Percentiles rank a stretch among this genome's conserved stretches.
Evolutionary conservation across 73 alveolate genomes (phyloP).

Genomic region (Paramecium caudatum): DNA sequence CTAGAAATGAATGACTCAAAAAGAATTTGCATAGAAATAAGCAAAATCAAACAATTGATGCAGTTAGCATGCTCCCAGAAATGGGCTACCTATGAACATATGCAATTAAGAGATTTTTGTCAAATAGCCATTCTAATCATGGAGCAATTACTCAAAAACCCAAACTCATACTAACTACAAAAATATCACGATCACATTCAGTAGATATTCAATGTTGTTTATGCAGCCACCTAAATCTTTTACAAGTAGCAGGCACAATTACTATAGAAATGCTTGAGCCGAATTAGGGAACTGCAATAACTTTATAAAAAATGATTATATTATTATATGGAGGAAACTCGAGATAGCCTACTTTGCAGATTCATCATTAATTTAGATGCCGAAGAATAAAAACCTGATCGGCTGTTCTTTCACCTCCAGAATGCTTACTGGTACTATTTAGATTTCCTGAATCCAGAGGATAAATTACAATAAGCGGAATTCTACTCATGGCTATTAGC

Average conservation of each 20-base stretch:
- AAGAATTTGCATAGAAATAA: conserved; percentile 4
- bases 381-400: conserved; percentile 40
- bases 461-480: conserved; percentile 13
- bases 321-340: not conserved
- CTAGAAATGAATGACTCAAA: not conserved
- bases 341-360: conserved; percentile 57
- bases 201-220: conserved; percentile 7
- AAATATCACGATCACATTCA: not conserved
- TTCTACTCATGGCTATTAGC: conserved; percentile 6
- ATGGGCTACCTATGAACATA: not conserved
- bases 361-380: conserved; percentile 15
- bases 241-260: not conserved
- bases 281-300: not conserved
- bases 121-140: not conserved
- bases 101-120: conserved; percentile 6
- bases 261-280: not conserved
- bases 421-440: conserved; percentile 63
- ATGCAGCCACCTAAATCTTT: conserved; percentile 1
- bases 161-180: not conserved
- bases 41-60: not conserved
- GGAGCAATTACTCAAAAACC: not conserved
- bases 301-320: not conserved
- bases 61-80: not conserved
- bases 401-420: conserved; percentile 53
- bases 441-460: conserved; percentile 57